Conservation (phyloP, 148 eudicot genomes). For the Oxyria digyna region DNA sequence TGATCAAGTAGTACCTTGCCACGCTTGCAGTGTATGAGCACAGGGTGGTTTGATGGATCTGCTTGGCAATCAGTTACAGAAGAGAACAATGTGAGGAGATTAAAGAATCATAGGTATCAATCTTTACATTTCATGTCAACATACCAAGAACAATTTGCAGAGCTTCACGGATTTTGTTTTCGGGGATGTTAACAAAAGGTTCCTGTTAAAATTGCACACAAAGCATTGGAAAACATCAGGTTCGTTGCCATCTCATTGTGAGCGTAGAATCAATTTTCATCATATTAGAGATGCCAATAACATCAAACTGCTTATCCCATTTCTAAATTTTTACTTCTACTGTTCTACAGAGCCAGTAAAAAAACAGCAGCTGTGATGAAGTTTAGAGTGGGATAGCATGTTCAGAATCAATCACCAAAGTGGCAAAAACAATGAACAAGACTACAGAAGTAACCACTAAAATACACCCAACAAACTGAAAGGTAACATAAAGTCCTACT, state of each 20-base stretch:
- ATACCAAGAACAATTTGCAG: conserved; percentile 29
- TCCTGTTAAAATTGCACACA: conserved; percentile 19
- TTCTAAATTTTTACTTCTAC: neutral
- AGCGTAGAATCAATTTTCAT: neutral
- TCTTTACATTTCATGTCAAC: conserved; percentile 4
- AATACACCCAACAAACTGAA: too few relatives aligned
- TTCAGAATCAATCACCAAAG: neutral
- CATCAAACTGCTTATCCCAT: neutral
- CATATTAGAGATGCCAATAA: neutral
- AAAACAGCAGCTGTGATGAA: neutral
- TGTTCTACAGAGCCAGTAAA: neutral
- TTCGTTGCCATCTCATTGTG: neutral
- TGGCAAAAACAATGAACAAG: neutral
- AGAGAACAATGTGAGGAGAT: conserved; percentile 2
- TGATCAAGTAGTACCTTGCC: conserved; percentile 29
- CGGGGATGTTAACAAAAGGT: conserved; percentile 40
- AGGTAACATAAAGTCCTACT: neutral
- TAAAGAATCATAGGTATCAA: neutral
- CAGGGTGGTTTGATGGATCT: conserved; percentile 39
- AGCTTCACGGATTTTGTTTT: conserved; percentile 29
- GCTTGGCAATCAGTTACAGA: conserved; percentile 1
- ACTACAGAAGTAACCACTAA: neutral
- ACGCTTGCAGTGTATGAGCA: conserved; percentile 46
- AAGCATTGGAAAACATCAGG: neutral
- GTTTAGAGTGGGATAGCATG: neutral